Evolutionary conservation across 495 filamentous ascomycete species (phyloP), one percentile per base, ranked within the genome.

Genomic region (Pyrenopolyporus hunteri): DNA sequence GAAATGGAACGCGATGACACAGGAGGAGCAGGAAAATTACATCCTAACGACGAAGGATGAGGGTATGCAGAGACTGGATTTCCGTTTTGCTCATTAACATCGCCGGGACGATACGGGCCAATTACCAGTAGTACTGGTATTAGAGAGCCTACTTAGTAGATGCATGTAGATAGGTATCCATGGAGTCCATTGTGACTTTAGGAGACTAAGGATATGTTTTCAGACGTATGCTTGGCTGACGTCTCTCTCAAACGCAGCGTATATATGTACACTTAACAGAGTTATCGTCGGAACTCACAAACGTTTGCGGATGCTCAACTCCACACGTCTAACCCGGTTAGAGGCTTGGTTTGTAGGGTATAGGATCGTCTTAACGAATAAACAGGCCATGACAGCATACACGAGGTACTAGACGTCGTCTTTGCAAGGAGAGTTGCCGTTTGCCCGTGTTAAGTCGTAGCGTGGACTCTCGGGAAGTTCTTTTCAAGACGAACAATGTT

Each of bases 1-100:
- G 16, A 63, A 44, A 43, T 80, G 76, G 76, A 71, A 72, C 53
- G 71, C 69, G 0, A 57, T 80, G 70, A 74, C 64, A 0, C 36
- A 50, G 4, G 69, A 75, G 70, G 66, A 78, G 69, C 60, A 73
- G 59, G 59, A 65, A 20, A 68, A 70, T 13, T 76, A 74, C 9
- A 39, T 53, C 20, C 14, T 64, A 14, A 58, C 60, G 14, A 64
- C 60, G 4, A 64, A 64, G 42, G 60, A 64, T 14, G 60, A 64
- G 40, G 60, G 60, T 0, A 64, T 64, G 60, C 60, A 57, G 54
- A 58, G 60, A 35, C 60, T 64, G 4, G 60, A 64, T 22, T 64
- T 64, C 28, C 48, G 60, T 3, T 64, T 64, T 19, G 60, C 22
- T 23, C 60, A 64, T 43, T 64, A 49, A 11, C 16, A 11, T 22